These are phyloP conservation scores for Trypanosomatidae sp. DNA, from an alignment of 208 protist genomes.

Conservation along the genomic window DNA sequence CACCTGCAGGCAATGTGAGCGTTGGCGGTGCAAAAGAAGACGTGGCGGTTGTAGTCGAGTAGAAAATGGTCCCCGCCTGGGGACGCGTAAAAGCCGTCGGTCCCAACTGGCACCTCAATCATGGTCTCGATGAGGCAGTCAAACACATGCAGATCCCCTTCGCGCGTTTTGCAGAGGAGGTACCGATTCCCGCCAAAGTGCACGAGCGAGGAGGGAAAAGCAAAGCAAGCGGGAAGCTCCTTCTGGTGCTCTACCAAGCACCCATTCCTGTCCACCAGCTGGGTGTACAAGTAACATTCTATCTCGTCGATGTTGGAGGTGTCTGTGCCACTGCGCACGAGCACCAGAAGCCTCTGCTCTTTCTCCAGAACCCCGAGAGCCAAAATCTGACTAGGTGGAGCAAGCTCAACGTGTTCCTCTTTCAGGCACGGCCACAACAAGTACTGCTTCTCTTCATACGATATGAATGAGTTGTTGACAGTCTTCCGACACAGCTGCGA, in stretches of 20 bases:
- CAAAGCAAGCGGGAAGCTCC: constrained; percentile 52
- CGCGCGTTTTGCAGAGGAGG: constrained; percentile 46
- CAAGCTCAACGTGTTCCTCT: constrained; percentile 48
- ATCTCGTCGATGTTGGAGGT: constrained; percentile 28
- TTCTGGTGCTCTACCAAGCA: constrained; percentile 29
- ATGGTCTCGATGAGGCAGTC: constrained; percentile 45
- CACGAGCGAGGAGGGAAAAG: constrained; percentile 32
- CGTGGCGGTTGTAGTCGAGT: constrained; percentile 40
- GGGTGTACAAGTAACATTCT: constrained; percentile 53
- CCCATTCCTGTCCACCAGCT: constrained; percentile 25
- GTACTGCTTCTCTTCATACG: constrained; percentile 38
- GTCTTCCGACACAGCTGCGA: constrained; percentile 35
- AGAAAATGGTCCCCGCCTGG: constrained; percentile 37
- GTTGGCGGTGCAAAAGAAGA: constrained; percentile 39
- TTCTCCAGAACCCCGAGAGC: constrained; percentile 38
- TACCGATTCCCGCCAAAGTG: constrained; percentile 55
- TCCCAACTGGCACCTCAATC: constrained; percentile 50
- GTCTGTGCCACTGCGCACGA: constrained; percentile 30
- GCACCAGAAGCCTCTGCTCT: constrained; percentile 43
- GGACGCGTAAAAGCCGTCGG: constrained; percentile 62
- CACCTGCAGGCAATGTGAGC: constrained; percentile 31
- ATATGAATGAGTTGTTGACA: constrained; percentile 29
- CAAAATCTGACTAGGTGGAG: constrained; percentile 51
- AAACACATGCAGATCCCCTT: constrained; percentile 52
- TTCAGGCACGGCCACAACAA: constrained; percentile 35